Base-by-base conservation (phyloP, 1,139 yeast species). In the Yamadazyma membranifaciens region DNA sequence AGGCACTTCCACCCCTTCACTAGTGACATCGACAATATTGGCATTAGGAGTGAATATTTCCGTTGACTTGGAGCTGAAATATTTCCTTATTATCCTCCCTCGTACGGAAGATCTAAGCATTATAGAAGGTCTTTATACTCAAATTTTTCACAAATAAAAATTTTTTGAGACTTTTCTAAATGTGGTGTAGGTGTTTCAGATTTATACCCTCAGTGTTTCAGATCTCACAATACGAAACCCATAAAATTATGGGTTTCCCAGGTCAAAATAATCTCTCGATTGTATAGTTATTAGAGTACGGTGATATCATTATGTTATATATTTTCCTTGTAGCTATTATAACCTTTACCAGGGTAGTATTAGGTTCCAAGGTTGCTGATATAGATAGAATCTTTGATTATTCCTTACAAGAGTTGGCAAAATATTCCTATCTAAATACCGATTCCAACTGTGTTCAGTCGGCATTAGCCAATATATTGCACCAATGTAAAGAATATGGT, bases 41-140 rank as follows among this genome's bases (percentile, higher is more conserved):
- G 16, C 11, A 27, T 67, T 66, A 9, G 74, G 65, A 5, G 59
- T 49, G 43, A 69, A 68, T 65, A 60, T 63, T 26, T 56, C 34
- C 2, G 42, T 28, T 1, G 44, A 31, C 10, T 38, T 39, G 14
- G 51, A 26, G 27, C 48, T 44, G 15, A 34, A 33, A 29, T 15
- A 34, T 38, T 45, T 37, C n/a, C 9, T 24, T 11, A 31, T 4
- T 12, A 10, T 28, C 3, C 14, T 17, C 27, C 34, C 17, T 34
- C 30, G 31, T 13, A 34, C 9, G n/a, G 14, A n/a, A 11, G 33
- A 34, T 28, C 32, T 34, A 25, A 25, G 5, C 37, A 27, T 34
- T n/a, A 20, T 20, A 6, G 24, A 20, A 20, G 24, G 10, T 7
- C 28, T 11, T 25, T 10, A 25, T 25, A 10, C 10, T 25, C 10